These are phyloP conservation scores for Passalora sequoiae DNA, from an alignment of 2,329 filamentous ascomycete genomes.

Conservation along the genomic window DNA sequence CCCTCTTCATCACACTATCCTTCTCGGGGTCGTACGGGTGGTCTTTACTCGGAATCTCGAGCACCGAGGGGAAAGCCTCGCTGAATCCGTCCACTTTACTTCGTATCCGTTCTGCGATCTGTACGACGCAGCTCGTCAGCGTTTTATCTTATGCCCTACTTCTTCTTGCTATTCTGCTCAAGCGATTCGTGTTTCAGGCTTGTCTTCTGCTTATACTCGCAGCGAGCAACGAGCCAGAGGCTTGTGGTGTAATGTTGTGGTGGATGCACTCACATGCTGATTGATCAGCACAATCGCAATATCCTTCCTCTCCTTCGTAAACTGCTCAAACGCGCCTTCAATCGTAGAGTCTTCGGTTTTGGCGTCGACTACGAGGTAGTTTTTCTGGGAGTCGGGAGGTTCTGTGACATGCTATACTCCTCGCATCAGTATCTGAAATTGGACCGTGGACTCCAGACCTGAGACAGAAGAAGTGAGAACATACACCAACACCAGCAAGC, in stretches of 20 bases:
- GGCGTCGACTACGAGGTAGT: constrained; percentile 91
- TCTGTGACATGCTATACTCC: constrained; percentile 73
- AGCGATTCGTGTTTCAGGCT: neutral
- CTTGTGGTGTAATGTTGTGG: too few relatives aligned
- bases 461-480: constrained; percentile 27
- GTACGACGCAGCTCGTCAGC: constrained; percentile 11
- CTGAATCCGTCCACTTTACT: constrained; percentile 86
- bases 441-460: too few relatives aligned
- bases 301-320: constrained; percentile 86
- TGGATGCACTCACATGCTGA: constrained; percentile 75
- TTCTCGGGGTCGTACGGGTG: constrained; percentile 99
- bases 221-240: too few relatives aligned
- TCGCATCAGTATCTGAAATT: too few relatives aligned
- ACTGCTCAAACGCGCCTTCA: constrained; percentile 82
- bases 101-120: constrained; percentile 94
- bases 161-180: neutral
- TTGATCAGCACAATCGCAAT: constrained; percentile 97
- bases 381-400: constrained; percentile 85
- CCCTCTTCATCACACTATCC: constrained; percentile 90
- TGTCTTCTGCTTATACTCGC: neutral
- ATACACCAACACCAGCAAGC: constrained; percentile 89
- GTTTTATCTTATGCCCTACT: neutral
- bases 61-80: constrained; percentile 88
- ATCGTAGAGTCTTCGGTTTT: constrained; percentile 89
- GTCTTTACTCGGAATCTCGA: constrained; percentile 98